A percentile compares a stretch with the other conserved stretches of the same genome.
phyloP scores from a whole-genome alignment of 441 rosid genomes.

The Adansonia grandidieri region DNA sequence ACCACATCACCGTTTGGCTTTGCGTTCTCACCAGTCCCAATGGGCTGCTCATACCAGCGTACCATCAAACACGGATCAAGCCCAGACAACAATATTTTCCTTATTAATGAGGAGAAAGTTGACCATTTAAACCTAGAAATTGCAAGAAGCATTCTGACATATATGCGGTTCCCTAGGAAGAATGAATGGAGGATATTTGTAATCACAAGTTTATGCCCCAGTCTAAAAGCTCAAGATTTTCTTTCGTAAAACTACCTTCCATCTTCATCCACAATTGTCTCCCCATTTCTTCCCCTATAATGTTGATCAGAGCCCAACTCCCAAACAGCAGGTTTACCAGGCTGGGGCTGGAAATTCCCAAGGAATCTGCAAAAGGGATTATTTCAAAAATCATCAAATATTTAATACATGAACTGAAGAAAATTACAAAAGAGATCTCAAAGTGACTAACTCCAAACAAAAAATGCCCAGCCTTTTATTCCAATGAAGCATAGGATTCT shows the following conservation, averaged over 20 bases:
- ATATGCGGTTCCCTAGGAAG: not conserved
- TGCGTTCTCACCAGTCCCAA: not conserved
- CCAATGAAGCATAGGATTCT: not conserved
- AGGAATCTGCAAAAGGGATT: constrained; percentile 65
- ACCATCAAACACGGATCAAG: constrained; percentile 17
- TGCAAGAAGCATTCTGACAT: constrained; percentile 16
- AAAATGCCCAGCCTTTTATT: constrained; percentile 8
- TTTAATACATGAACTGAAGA: not conserved
- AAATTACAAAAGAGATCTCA: not conserved
- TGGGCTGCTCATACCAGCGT: not conserved
- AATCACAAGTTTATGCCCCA: constrained; percentile 3
- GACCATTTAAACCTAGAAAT: constrained; percentile 22
- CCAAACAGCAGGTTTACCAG: constrained; percentile 84
- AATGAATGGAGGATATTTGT: constrained; percentile 3
- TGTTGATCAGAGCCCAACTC: constrained; percentile 84
- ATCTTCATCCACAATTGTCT: constrained; percentile 58
- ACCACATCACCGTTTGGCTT: constrained; percentile 1
- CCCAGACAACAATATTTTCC: constrained; percentile 15
- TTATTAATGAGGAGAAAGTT: constrained; percentile 22
- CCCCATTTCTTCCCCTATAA: constrained; percentile 63
- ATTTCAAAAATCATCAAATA: constrained; percentile 20
- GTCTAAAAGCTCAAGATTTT: constrained; percentile 20
- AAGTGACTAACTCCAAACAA: not conserved
- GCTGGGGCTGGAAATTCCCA: constrained; percentile 89
- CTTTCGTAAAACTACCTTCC: constrained; percentile 56